Evolutionary conservation across 805 yeast species (phyloP), one percentile per base, ranked within the genome.

Genomic region (Cyberlindnera subsufficiens): DNA sequence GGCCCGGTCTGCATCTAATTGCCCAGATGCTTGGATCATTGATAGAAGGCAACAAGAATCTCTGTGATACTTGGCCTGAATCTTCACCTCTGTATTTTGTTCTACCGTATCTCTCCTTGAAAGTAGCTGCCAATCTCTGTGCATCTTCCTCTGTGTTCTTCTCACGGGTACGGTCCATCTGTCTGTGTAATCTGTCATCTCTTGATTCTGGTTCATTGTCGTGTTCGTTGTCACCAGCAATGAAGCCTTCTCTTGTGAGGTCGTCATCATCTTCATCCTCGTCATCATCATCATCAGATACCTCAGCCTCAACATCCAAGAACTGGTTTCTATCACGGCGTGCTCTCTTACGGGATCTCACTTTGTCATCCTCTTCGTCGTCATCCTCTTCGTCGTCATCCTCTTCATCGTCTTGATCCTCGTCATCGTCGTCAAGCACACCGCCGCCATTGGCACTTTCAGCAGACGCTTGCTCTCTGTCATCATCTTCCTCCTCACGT

Each of bases 21-120:
- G 96, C 98, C 86, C 96, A 93, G 55, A 93, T 87, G 42, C 88
- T 81, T 8, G 99, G 98, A 60, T 93, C 97, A 56, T 90, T 88
- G 45, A 93, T 96, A 29, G 97, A 88, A 11, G 99, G 99, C 64
- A 93, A 74, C 54, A 93, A 73, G 55, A 93, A 77, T 58, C 96
- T 82, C 63, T 93, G 99, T 6, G 98, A 93, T 11, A 91, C 96
- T 37, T 83, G 77, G 30, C 89, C 87, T 42, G 88, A 84, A 35
- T 77, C 75, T 32, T 78, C 82, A 37, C 96, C 96, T 57, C 95
- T 76, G 64, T 85, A 90, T 48, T 85, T 85, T 3, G 87, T 77
- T 56, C 95, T 82, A 49, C 98, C 95, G 64, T 93, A 93, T 58
- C 96, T 78, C 55, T 89, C 95, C 52, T 88, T 85, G 67, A 86